These are phyloP conservation scores for Aspergillus fumigatiaffinis DNA, from an alignment of 2,329 filamentous ascomycete genomes.

Conservation along the genomic window DNA sequence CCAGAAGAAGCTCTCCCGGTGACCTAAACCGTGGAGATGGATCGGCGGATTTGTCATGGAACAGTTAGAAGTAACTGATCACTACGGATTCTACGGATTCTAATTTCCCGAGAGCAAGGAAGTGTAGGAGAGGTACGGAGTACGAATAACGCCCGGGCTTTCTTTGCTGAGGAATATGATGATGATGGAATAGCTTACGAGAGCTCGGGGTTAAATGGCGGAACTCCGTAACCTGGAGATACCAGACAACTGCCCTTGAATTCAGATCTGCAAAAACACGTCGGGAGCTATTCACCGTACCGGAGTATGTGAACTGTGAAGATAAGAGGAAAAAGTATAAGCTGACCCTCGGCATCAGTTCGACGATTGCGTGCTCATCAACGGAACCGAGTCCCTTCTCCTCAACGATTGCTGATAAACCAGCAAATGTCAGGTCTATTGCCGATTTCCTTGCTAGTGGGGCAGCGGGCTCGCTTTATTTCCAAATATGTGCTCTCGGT, in stretches of 20 bases:
- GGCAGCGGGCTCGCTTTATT: constrained; percentile 23
- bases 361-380: not conserved
- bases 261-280: not conserved
- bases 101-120: constrained; percentile 28
- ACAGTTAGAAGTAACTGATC: constrained; percentile 9
- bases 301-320: not conserved
- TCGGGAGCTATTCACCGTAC: not conserved
- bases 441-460: constrained; percentile 23
- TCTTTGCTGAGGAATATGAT: too few species aligned
- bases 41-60: constrained; percentile 35
- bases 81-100: constrained; percentile 37
- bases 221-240: not conserved
- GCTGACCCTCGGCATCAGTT: not conserved
- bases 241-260: not conserved
- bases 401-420: not conserved
- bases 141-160: too few species aligned
- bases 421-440: constrained; percentile 15
- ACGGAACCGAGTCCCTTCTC: not conserved
- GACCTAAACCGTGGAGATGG: constrained; percentile 30
- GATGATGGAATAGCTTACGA: not conserved
- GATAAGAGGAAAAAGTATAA: not conserved
- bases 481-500: constrained; percentile 33
- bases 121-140: not conserved
- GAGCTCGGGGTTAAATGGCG: not conserved
- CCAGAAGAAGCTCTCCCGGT: constrained; percentile 16